Conservation (phyloP, 768 basidiomycete species). For the Leccinum uliginosum region DNA sequence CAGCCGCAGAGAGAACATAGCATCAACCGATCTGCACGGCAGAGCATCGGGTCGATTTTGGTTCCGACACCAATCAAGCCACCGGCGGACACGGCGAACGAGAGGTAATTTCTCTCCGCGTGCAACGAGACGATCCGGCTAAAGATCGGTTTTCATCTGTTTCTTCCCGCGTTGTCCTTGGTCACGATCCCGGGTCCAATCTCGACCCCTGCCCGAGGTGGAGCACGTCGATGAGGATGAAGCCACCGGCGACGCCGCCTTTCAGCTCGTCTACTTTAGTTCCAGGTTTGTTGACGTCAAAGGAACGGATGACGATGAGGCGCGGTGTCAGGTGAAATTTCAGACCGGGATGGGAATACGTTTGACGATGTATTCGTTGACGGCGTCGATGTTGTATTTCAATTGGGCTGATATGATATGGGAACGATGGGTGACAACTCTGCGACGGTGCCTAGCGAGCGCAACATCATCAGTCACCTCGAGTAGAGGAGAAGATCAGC, state of each 20-base stretch:
- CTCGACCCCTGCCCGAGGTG: conserved; percentile 91
- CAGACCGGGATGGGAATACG: conserved; percentile 92
- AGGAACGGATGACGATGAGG: conserved; percentile 97
- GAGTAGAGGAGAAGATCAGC: too few species aligned
- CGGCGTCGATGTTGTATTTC: conserved; percentile 98
- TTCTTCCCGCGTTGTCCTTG: conserved; percentile 86
- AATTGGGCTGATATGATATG: conserved; percentile 97
- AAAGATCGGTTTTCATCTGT: conserved; percentile 91
- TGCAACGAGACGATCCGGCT: conserved; percentile 86
- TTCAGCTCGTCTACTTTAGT: conserved; percentile 95
- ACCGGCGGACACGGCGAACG: conserved; percentile 96
- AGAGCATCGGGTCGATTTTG: conserved; percentile 92
- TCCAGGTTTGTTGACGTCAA: conserved; percentile 99
- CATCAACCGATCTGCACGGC: conserved; percentile 92
- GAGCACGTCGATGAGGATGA: conserved; percentile 89
- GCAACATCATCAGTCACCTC: neutral
- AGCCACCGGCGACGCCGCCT: conserved; percentile 99
- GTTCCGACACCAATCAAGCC: conserved; percentile 99
- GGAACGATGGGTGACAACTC: conserved; percentile 97
- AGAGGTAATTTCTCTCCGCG: conserved; percentile 91
- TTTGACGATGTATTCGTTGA: conserved; percentile 98
- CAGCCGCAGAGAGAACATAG: too few species aligned
- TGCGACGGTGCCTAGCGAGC: conserved; percentile 82
- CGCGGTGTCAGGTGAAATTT: conserved; percentile 89
- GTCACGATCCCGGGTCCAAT: conserved; percentile 97